phyloP scores from a whole-genome alignment of 306 rosid species.

The Lathyrus tuberosus region DNA sequence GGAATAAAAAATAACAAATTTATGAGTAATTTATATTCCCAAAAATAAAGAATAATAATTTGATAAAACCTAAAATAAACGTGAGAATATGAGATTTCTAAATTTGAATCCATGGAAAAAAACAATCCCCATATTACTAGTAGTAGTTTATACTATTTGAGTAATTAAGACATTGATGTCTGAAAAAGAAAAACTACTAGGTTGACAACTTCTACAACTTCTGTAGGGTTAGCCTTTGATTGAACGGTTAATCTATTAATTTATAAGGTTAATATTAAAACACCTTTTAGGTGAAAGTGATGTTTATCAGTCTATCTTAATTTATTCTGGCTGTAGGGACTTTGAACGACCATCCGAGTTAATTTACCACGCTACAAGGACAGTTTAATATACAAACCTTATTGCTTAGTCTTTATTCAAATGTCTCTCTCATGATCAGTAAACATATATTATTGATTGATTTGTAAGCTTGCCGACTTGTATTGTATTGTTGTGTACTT shows the following conservation, averaged over 20 bases:
- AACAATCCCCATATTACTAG: no score
- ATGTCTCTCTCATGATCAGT: constrained; percentile 14
- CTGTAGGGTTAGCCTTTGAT: neutral
- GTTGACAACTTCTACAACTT: neutral
- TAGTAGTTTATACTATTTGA: neutral
- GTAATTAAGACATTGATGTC: neutral
- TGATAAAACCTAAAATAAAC: no score
- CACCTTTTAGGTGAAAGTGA: constrained; percentile 41
- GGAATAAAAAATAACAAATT: neutral
- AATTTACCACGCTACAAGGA: constrained; percentile 41
- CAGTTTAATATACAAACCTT: constrained; percentile 42
- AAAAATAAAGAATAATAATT: no score
- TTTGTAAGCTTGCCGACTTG: constrained; percentile 32
- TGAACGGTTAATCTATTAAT: neutral
- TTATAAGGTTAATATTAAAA: constrained; percentile 7
- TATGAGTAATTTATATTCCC: no score
- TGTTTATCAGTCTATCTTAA: constrained; percentile 5
- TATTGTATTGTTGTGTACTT: neutral
- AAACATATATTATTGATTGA: constrained; percentile 25
- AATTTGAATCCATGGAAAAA: no score
- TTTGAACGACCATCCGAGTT: constrained; percentile 34
- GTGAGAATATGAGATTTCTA: no score
- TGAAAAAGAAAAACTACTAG: neutral
- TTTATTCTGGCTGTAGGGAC: constrained; percentile 30
- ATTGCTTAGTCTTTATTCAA: constrained; percentile 4